Evolutionary conservation across 2,329 filamentous ascomycete species (phyloP), one percentile per base, ranked within the genome.

Genomic region (Neophaeococcomyces mojaviensis): DNA sequence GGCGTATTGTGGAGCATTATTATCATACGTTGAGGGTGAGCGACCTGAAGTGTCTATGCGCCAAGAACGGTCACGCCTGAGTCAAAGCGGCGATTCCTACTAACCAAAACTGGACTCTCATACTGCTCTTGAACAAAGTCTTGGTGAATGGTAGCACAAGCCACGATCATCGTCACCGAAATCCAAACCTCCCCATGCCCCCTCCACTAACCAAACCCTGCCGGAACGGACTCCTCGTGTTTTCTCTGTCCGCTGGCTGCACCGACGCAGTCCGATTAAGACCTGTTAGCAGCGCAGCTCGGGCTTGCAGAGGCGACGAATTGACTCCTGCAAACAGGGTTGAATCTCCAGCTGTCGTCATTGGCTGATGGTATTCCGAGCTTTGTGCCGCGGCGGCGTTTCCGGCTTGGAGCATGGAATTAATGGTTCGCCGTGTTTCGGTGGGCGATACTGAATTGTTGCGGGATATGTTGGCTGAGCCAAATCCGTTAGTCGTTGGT

Each of bases 131-230:
- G n/a, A n/a, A n/a, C n/a, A n/a, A n/a, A n/a, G n/a, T n/a, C n/a
- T n/a, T n/a, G n/a, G n/a, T n/a, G n/a, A n/a, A n/a, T n/a, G n/a
- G n/a, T n/a, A n/a, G n/a, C n/a, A n/a, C n/a, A n/a, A n/a, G n/a
- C n/a, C n/a, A n/a, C 24, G 5, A 28, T 28, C 24, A 6, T 10
- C 24, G 5, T 44, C 41, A 44, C 16, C 41, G 35, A 37, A 44
- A 44, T 33, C 41, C 41, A 37, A 44, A 44, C 33, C 41, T 22
- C 5, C 41, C 41, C 41, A 44, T 44, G 6, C 41, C 41, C 8
- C 18, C 37, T 18, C 24, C 16, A 33, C 39, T 42, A 8, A 42
- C 10, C 2, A 42, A 16, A 28, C 36, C 41, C 20, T 28, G 18
- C 12, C 41, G 18, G n/a, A 44, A 44, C 41, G 41, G 41, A 37